Base-by-base conservation (phyloP, 345 rosid species). In the Ricinus communis region DNA sequence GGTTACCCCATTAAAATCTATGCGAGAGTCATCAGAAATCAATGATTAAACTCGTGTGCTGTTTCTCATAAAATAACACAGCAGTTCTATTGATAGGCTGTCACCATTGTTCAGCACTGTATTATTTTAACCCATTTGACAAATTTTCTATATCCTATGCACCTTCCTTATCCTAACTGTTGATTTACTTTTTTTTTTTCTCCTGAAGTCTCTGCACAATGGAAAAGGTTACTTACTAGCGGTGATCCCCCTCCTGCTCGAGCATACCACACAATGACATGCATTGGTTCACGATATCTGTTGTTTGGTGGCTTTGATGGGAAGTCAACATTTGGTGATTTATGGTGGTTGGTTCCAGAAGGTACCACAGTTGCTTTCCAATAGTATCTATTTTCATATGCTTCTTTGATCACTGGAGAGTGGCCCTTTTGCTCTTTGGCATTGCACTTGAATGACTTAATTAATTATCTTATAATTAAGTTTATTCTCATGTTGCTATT, bases 301-400 rank as follows among this genome's bases (percentile, higher is more conserved):
- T 87, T 95, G 80, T 68, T 92, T 85, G 99, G 99, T 73, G 98
- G 99, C 70, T 89, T 87, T 58, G 97, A 95, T 87, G 99, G 99
- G 74, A 95, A 95, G 81, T 79, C 82, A 30, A 92, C 97, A 45
- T 95, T 82, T 64, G 97, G 90, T 62, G 98, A 95, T 88, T 60
- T 92, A 11, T 95, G 98, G 99, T 95, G 98, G 97, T 69, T 92
- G 87, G 98, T 87, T 76, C 87, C 96, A 5, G 97, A 92, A 90
- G 99, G 98, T 95, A 85, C 55, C 43, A 54, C 38, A 62, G n/a
- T 50, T 54, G 49, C 65, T 59, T 60, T 64, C 31, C 5, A 9
- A 33, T 65, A 25, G 21, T 9, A 22, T 53, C 24, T 9, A 5
- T 4, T 46, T 21, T 36, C 38, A 14, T 18, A 14, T 16, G 15